Base-by-base conservation (phyloP, 495 filamentous ascomycete genomes). In the Lepidopterella palustris region DNA sequence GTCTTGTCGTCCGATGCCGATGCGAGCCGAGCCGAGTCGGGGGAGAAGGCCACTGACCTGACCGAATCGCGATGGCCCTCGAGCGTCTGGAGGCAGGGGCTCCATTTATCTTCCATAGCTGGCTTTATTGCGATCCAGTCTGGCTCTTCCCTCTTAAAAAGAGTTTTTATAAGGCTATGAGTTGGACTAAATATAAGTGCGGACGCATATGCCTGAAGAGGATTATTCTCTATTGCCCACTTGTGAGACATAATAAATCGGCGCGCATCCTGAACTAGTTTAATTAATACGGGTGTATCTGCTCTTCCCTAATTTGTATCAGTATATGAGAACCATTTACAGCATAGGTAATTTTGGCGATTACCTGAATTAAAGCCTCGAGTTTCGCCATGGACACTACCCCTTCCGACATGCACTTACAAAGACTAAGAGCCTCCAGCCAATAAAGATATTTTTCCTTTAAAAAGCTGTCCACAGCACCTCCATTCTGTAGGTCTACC, bases 161-260 rank as follows among this genome's bases (percentile, higher is more conserved):
- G 56, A 9, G n/a, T 25, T 53, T 32, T 59, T 5, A 35, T 59
- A 32, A 8, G 45, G 21, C 45, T 59, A 73, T 18, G 13, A 73
- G n/a, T n/a, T n/a, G n/a, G n/a, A n/a, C n/a, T n/a, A n/a, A n/a
- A n/a, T n/a, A n/a, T n/a, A n/a, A n/a, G 59, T 6, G 68, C 70
- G 25, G 71, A 73, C 9, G 32, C 29, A 63, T 73, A 73, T 39
- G 60, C 61, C 54, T 73, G 71, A 18, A 73, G 71, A 53, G 71
- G 70, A 50, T 32, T 26, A 20, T 48, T 54, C 49, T 67, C 67
- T 53, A 73, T 72, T 29, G 52, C 60, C 15, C 23, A 18, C 29
- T 57, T 64, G 27, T 67, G 58, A 60, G 57, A 67, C 40, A 64
- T 49, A 49, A 73, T 61, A 59, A 72, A 73, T 57, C 65, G 70